A percentile compares a stretch with the other conserved stretches of the same genome.
These are phyloP conservation scores for Haplosporangium gracile DNA, from an alignment of 192 early-diverging fungal genomes.

Conservation along the genomic window DNA sequence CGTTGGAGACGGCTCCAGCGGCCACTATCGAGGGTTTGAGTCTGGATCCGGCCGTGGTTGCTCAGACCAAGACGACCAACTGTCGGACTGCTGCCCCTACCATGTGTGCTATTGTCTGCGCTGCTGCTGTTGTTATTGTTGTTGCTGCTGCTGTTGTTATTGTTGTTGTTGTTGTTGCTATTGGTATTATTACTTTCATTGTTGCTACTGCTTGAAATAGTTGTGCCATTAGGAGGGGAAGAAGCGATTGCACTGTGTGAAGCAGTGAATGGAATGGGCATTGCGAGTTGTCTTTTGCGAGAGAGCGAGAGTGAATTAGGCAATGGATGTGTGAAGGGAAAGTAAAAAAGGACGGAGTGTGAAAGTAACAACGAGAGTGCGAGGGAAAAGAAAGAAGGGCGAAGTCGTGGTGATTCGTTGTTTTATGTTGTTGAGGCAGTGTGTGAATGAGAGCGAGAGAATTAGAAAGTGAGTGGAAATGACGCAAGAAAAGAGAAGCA, in stretches of 20 bases:
- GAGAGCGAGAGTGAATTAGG: not conserved
- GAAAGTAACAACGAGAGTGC: too few species aligned
- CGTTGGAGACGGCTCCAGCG: slow-evolving; percentile 46
- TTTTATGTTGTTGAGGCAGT: not conserved
- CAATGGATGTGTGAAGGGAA: too few species aligned
- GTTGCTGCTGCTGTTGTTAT: not conserved
- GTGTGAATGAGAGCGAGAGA: slow-evolving; percentile 4
- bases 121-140: not conserved
- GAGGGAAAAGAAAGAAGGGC: too few species aligned
- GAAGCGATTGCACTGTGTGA: slow-evolving; percentile 14
- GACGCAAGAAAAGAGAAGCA: not conserved
- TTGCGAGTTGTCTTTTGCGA: not conserved
- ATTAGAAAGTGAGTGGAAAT: not conserved
- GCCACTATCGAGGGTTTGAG: slow-evolving; percentile 25
- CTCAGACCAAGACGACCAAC: not conserved
- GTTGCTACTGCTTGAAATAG: slow-evolving; percentile 7
- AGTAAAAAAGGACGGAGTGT: too few species aligned
- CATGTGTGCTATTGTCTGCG: not conserved
- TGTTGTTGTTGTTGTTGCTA: not conserved
- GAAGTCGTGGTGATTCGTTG: too few species aligned
- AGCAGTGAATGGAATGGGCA: slow-evolving; percentile 26
- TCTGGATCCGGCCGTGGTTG: not conserved
- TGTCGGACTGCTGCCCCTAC: not conserved
- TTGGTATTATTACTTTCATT: not conserved
- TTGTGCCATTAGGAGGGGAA: slow-evolving; percentile 1